Evolutionary conservation across 2,329 filamentous ascomycete species (phyloP).

Genomic region (Cladosporium phlei): DNA sequence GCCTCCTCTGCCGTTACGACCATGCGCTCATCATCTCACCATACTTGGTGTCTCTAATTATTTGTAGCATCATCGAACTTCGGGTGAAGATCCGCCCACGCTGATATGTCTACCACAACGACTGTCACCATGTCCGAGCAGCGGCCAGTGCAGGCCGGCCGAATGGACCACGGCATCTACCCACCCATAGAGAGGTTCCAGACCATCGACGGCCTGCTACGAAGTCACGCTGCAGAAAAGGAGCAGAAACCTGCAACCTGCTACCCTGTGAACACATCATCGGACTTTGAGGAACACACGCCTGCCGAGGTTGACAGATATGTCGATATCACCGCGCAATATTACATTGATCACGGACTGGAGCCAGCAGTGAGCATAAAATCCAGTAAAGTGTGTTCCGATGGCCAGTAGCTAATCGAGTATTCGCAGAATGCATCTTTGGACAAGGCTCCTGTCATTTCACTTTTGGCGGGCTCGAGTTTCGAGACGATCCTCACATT

Average conservation of each 20-base stretch:
- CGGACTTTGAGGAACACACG: slow-evolving; percentile 30
- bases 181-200: slow-evolving; percentile 25
- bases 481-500: slow-evolving; percentile 53
- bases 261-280: slow-evolving; percentile 25
- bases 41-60: background rate
- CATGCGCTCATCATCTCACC: background rate
- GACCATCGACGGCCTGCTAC: slow-evolving; percentile 32
- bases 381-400: too few relatives aligned
- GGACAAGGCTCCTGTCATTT: slow-evolving; percentile 38
- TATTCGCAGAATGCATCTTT: slow-evolving; percentile 20
- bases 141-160: background rate
- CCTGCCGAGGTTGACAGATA: slow-evolving; percentile 25
- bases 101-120: slow-evolving; percentile 10
- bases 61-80: background rate
- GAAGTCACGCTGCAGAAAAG: slow-evolving; percentile 26
- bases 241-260: slow-evolving; percentile 29
- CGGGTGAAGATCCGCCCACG: background rate
- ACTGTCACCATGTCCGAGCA: slow-evolving; percentile 7
- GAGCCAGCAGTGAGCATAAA: slow-evolving; percentile 23
- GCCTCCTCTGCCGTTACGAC: background rate
- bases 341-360: slow-evolving; percentile 25
- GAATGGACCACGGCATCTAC: slow-evolving; percentile 16
- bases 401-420: background rate
- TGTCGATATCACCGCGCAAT: slow-evolving; percentile 24
- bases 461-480: slow-evolving; percentile 50